Percentiles rank a stretch among this genome's conserved stretches.
Conservation (phyloP, 2,329 filamentous ascomycete species). For the Xylogone sp. region DNA sequence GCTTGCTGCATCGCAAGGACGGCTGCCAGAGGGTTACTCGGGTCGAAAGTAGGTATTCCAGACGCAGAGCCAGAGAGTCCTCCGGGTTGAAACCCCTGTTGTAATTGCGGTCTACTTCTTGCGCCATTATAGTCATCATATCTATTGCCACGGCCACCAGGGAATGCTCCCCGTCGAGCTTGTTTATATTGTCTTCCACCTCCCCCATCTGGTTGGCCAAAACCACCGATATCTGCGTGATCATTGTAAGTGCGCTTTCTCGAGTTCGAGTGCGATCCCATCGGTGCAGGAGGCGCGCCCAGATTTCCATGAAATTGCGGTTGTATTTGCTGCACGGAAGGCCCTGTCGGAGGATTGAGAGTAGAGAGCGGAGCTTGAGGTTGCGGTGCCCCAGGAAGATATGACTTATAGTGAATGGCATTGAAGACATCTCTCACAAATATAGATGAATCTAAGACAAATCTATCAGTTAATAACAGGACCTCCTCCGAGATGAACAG, state of each 20-base stretch:
- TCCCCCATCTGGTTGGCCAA: conserved; percentile 22
- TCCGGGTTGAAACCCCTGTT: conserved; percentile 5
- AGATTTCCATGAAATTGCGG: conserved; percentile 13
- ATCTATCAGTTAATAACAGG: background rate
- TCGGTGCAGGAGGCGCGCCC: conserved; percentile 14
- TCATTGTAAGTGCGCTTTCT: conserved; percentile 56
- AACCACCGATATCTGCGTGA: conserved; percentile 35
- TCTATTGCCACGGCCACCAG: conserved; percentile 30
- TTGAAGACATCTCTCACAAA: conserved; percentile 72
- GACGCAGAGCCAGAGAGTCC: conserved; percentile 14
- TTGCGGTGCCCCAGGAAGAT: conserved; percentile 50
- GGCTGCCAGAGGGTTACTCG: conserved; percentile 57
- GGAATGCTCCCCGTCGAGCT: conserved; percentile 47
- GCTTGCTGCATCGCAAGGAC: conserved; percentile 58
- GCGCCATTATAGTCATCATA: conserved; percentile 31
- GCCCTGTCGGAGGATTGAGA: conserved; percentile 24
- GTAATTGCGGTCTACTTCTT: conserved; percentile 17
- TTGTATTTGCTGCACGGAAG: conserved; percentile 12
- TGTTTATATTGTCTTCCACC: conserved; percentile 54
- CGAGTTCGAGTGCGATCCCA: conserved; percentile 24
- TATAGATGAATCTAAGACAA: conserved; percentile 43
- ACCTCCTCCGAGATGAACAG: background rate
- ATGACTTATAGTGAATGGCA: conserved; percentile 59
- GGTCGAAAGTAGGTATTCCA: conserved; percentile 48
- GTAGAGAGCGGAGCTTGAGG: conserved; percentile 25